A percentile compares a stretch with the other conserved stretches of the same genome.
These are phyloP conservation scores for Niebla homalea DNA, from an alignment of 495 filamentous ascomycete species.

Conservation along the genomic window DNA sequence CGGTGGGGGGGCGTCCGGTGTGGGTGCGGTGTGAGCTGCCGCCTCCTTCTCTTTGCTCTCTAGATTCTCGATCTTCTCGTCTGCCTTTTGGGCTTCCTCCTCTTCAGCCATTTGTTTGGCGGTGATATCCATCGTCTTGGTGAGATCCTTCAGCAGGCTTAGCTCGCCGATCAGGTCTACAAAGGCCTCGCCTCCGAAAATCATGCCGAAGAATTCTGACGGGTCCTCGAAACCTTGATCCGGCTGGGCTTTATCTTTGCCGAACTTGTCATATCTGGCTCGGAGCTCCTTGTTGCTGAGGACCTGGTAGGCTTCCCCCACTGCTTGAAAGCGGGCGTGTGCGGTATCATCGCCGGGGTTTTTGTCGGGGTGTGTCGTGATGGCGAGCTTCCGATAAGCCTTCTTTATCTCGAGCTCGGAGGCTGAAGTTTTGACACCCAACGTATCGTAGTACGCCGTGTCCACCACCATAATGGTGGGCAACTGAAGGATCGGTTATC, in stretches of 20 bases:
- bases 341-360: constrained; percentile 96
- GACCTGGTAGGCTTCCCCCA: constrained; percentile 97
- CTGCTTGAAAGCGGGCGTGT: constrained; percentile 84
- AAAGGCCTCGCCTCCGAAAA: constrained; percentile 96
- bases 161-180: constrained; percentile 84
- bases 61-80: constrained; percentile 35
- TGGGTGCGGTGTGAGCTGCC: constrained; percentile 20
- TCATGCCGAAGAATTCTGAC: constrained; percentile 95
- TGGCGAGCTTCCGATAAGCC: constrained; percentile 93
- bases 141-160: constrained; percentile 82
- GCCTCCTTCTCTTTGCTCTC: constrained; percentile 17
- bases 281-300: constrained; percentile 76
- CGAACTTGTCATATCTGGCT: constrained; percentile 87
- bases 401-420: constrained; percentile 98
- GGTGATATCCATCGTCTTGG: constrained; percentile 82
- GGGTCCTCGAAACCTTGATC: constrained; percentile 89
- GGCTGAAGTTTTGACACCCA: constrained; percentile 78
- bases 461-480: constrained; percentile 57
- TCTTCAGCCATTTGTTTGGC: constrained; percentile 55
- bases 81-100: constrained; percentile 38
- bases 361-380: constrained; percentile 80
- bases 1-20: constrained; percentile 14
- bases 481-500: too few species aligned
- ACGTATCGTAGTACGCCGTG: constrained; percentile 77
- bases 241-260: constrained; percentile 83